phyloP scores from a whole-genome alignment of 2,329 filamentous ascomycete genomes.

The Boeremia lycopersici region DNA sequence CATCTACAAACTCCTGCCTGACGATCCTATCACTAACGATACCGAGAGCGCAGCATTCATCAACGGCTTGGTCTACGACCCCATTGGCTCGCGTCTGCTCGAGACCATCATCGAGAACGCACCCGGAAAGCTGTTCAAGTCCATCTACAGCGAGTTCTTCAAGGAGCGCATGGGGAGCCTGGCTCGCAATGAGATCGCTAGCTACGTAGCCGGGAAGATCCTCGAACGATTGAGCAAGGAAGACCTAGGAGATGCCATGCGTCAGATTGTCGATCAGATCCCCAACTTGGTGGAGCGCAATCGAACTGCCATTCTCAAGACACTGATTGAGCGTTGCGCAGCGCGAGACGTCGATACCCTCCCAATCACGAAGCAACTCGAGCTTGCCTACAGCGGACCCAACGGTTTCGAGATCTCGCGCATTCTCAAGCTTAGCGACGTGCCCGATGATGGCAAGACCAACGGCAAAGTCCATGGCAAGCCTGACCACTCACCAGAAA shows the following conservation, averaged over 20 bases:
- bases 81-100: conserved; percentile 85
- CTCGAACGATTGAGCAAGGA: conserved; percentile 85
- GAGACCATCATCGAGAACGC: conserved; percentile 82
- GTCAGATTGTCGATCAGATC: conserved; percentile 74
- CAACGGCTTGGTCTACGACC: conserved; percentile 85
- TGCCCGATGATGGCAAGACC: conserved; percentile 45
- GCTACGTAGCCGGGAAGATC: conserved; percentile 82
- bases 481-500: conserved; percentile 51
- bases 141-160: conserved; percentile 79
- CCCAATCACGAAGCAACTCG: conserved; percentile 62
- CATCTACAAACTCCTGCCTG: conserved; percentile 78
- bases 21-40: conserved; percentile 74
- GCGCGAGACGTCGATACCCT: conserved; percentile 66
- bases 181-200: conserved; percentile 86
- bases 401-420: conserved; percentile 62
- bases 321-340: conserved; percentile 80
- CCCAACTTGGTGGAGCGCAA: conserved; percentile 74
- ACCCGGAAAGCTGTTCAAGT: conserved; percentile 90
- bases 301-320: conserved; percentile 78
- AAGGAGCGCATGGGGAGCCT: conserved; percentile 79
- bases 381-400: conserved; percentile 60
- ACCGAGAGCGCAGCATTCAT: conserved; percentile 80
- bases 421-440: conserved; percentile 64
- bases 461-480: conserved; percentile 32
- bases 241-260: conserved; percentile 75